These are phyloP conservation scores for Flaveria bidentis DNA, from an alignment of 129 eudicot species.

Conservation along the genomic window DNA sequence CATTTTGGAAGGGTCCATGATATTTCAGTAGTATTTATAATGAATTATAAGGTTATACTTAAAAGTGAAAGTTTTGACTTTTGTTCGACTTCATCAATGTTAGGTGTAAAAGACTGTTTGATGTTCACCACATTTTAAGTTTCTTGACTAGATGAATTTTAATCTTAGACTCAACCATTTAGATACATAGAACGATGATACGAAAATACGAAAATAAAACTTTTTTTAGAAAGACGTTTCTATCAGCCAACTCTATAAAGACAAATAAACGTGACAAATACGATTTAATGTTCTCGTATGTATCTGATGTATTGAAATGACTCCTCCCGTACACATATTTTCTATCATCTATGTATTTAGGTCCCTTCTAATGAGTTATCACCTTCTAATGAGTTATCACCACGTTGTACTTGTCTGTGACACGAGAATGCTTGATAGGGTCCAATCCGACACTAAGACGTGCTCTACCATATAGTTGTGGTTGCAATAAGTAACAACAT, in stretches of 20 bases:
- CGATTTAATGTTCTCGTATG: too few species aligned
- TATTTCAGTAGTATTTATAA: neutral
- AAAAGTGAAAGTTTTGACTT: neutral
- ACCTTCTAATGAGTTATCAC: too few species aligned
- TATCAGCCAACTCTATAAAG: neutral
- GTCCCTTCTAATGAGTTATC: too few species aligned
- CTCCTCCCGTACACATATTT: too few species aligned
- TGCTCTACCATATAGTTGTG: too few species aligned
- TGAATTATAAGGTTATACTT: neutral
- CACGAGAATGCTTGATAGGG: too few species aligned
- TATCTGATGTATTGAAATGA: too few species aligned
- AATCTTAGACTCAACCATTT: conserved; percentile 9
- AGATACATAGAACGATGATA: neutral
- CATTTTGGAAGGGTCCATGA: neutral
- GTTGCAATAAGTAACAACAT: too few species aligned
- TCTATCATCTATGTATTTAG: too few species aligned
- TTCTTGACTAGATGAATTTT: neutral
- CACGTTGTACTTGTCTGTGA: too few species aligned
- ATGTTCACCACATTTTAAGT: neutral
- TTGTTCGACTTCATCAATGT: neutral
- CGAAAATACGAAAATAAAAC: neutral
- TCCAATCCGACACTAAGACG: too few species aligned
- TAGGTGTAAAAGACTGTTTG: conserved; percentile 13
- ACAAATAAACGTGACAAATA: neutral
- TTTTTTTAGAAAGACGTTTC: neutral